Evolutionary conservation across 306 rosid species (phyloP).

Genomic region (Sicyos baderoa): DNA sequence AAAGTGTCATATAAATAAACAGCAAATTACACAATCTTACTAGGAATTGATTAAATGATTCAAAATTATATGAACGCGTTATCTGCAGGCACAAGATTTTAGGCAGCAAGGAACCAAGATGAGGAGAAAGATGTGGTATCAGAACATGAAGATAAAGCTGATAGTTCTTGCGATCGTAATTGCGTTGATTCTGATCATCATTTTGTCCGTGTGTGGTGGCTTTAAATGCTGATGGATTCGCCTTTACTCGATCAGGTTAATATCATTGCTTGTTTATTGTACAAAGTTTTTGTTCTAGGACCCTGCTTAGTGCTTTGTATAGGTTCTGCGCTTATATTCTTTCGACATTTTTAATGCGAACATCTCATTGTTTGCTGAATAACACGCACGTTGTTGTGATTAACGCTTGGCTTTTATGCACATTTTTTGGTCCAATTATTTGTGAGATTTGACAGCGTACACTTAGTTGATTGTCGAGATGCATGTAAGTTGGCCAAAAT

Average conservation of each 20-base stretch:
- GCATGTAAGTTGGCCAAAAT: too few species aligned
- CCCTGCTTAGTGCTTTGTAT: slow-evolving; percentile 8
- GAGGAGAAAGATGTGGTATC: slow-evolving; percentile 89
- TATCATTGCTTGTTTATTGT: slow-evolving; percentile 3
- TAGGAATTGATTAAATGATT: background rate
- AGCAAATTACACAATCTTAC: background rate
- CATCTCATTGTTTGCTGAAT: slow-evolving; percentile 14
- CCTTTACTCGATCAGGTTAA: background rate
- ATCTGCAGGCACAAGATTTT: slow-evolving; percentile 78
- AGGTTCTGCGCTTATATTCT: slow-evolving; percentile 14
- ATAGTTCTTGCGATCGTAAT: slow-evolving; percentile 66
- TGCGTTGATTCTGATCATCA: slow-evolving; percentile 60
- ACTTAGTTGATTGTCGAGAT: too few species aligned
- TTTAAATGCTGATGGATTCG: slow-evolving; percentile 46
- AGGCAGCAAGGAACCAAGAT: slow-evolving; percentile 87
- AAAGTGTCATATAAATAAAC: background rate
- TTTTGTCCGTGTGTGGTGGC: slow-evolving; percentile 65
- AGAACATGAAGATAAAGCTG: slow-evolving; percentile 87
- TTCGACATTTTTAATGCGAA: slow-evolving; percentile 9
- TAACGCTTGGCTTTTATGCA: background rate
- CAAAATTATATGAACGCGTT: slow-evolving; percentile 7
- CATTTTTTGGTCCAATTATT: background rate
- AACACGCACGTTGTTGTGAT: background rate
- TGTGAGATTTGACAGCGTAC: background rate
- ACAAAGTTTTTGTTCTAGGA: slow-evolving; percentile 7